Conservation (phyloP, 2,329 filamentous ascomycete genomes). For the Colletotrichum tropicicola region DNA sequence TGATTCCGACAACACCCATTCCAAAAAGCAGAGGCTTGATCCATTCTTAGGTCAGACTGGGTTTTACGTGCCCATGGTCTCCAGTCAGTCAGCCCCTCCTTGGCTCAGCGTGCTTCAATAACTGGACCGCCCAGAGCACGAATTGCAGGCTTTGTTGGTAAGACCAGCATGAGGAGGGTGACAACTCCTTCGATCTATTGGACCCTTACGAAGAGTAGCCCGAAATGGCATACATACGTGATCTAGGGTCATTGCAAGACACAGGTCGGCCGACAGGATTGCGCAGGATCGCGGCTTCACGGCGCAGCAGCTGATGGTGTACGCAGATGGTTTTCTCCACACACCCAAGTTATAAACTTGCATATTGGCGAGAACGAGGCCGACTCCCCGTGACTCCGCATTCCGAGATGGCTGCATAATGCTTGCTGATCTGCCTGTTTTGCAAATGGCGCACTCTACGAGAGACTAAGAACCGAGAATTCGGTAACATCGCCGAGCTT, state of each 20-base stretch:
- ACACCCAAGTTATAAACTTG: background rate
- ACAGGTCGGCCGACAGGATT: slow-evolving; percentile 12
- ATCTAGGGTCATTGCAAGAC: slow-evolving; percentile 2
- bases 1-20: background rate
- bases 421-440: background rate
- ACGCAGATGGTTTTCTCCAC: slow-evolving; percentile 8
- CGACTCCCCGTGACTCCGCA: slow-evolving; percentile 1
- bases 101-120: background rate
- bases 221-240: background rate
- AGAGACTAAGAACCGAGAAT: background rate
- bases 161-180: background rate
- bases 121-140: background rate
- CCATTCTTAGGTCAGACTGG: slow-evolving; percentile 11
- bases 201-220: background rate
- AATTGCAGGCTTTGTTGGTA: background rate
- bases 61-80: background rate
- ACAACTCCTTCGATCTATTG: background rate
- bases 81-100: background rate
- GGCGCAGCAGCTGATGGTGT: background rate
- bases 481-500: slow-evolving; percentile 5
- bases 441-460: background rate
- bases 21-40: background rate
- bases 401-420: background rate
- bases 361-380: background rate
- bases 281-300: slow-evolving; percentile 5